Percentiles rank a stretch among this genome's conserved stretches.
These are phyloP conservation scores for Ceratorhiza oryzae-sativae DNA, from an alignment of 1,284 basidiomycete genomes.

Conservation along the genomic window DNA sequence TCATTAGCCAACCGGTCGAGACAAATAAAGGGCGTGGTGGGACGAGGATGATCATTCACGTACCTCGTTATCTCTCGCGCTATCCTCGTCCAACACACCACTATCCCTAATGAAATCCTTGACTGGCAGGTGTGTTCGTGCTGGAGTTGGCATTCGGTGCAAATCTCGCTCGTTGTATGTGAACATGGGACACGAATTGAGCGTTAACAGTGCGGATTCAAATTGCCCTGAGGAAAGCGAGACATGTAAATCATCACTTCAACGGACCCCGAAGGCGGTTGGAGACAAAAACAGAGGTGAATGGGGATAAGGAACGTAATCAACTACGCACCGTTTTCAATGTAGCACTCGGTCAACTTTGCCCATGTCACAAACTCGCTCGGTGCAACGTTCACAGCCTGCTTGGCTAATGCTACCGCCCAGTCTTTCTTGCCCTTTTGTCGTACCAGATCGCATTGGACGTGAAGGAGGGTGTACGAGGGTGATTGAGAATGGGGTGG, in stretches of 20 bases:
- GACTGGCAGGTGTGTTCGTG: constrained; percentile 86
- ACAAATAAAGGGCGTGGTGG: constrained; percentile 38
- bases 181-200: constrained; percentile 99
- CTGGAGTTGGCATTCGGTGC: constrained; percentile 85
- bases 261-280: too few species aligned
- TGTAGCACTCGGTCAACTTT: constrained; percentile 94
- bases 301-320: too few species aligned
- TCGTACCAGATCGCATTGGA: constrained; percentile 92
- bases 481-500: constrained; percentile 60
- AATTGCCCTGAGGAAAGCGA: not conserved
- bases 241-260: not conserved
- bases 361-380: constrained; percentile 99
- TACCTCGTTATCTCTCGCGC: constrained; percentile 82
- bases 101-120: constrained; percentile 83
- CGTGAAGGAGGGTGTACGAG: constrained; percentile 92
- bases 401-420: constrained; percentile 90
- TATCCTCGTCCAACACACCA: constrained; percentile 61
- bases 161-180: constrained; percentile 97
- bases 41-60: constrained; percentile 30
- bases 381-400: constrained; percentile 97
- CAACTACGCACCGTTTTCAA: constrained; percentile 73
- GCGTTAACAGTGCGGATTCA: constrained; percentile 76
- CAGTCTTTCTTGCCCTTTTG: constrained; percentile 85
- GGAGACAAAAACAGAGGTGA: not conserved
- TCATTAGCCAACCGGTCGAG: not conserved